Conservation (phyloP, 805 yeast species). For the Candida tammaniensis region DNA sequence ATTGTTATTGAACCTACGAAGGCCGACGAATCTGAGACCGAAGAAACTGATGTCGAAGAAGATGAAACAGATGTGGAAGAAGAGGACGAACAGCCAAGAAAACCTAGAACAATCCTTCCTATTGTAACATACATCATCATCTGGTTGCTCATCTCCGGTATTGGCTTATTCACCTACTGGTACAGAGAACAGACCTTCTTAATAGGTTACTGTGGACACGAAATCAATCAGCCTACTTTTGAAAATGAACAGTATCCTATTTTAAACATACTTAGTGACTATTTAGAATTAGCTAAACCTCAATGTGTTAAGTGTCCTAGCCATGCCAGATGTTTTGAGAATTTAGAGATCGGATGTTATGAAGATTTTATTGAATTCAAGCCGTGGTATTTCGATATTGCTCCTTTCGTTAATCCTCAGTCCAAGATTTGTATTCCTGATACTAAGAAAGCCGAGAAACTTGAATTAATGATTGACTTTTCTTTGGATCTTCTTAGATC, state of each 20-base stretch:
- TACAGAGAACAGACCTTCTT: conserved; percentile 60
- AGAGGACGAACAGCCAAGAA: conserved; percentile 1
- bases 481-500: conserved; percentile 64
- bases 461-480: conserved; percentile 62
- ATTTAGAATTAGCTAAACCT: conserved; percentile 53
- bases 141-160: conserved; percentile 34
- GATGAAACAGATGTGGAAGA: conserved; percentile 5
- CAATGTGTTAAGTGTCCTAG: conserved; percentile 75
- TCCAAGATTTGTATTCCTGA: conserved; percentile 67
- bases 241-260: conserved; percentile 26
- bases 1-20: not conserved
- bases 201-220: conserved; percentile 76
- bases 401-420: conserved; percentile 56
- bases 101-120: conserved; percentile 2
- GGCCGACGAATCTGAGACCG: conserved; percentile 5
- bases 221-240: conserved; percentile 45
- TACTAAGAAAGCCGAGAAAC: conserved; percentile 63
- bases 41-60: conserved; percentile 4
- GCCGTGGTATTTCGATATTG: conserved; percentile 56
- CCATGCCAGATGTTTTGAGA: conserved; percentile 70
- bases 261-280: conserved; percentile 38
- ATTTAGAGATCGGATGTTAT: conserved; percentile 62
- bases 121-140: conserved; percentile 10
- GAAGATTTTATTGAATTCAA: conserved; percentile 55
- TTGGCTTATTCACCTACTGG: conserved; percentile 50